A percentile compares a stretch with the other conserved stretches of the same genome.
Conservation (phyloP, 2,329 filamentous ascomycete species). For the Talaromyces sp. region DNA sequence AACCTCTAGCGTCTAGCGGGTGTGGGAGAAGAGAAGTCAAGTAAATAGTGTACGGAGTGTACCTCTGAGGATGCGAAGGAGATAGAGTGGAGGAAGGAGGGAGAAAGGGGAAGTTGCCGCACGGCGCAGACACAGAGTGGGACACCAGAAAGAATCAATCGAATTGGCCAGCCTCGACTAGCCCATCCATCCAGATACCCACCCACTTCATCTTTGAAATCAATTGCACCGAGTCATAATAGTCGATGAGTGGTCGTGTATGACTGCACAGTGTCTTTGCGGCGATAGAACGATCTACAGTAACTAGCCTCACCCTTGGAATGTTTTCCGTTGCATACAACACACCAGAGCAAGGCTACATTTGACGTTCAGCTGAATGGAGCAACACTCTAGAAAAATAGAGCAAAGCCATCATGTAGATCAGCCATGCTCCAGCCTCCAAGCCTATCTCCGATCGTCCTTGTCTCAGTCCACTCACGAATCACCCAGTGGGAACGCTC, state of each 20-base stretch:
- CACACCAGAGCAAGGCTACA: neutral
- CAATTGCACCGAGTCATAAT: neutral
- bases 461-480: constrained; percentile 5
- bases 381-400: neutral
- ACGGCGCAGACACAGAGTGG: neutral
- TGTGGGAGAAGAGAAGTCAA: neutral
- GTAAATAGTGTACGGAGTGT: neutral
- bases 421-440: constrained; percentile 5
- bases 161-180: constrained; percentile 8
- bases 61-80: no score
- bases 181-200: neutral
- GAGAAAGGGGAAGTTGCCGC: constrained; percentile 17
- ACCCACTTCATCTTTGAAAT: constrained; percentile 1
- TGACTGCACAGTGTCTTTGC: neutral
- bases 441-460: constrained; percentile 5
- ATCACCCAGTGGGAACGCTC: neutral
- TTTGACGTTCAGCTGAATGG: neutral
- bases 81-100: constrained; percentile 20
- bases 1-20: constrained; percentile 1
- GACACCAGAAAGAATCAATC: constrained; percentile 2
- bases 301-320: neutral
- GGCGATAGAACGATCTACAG: neutral
- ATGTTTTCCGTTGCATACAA: neutral
- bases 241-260: neutral
- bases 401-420: constrained; percentile 12